phyloP scores from a whole-genome alignment of 768 basidiomycete genomes.

The Rubroboletus satanas region DNA sequence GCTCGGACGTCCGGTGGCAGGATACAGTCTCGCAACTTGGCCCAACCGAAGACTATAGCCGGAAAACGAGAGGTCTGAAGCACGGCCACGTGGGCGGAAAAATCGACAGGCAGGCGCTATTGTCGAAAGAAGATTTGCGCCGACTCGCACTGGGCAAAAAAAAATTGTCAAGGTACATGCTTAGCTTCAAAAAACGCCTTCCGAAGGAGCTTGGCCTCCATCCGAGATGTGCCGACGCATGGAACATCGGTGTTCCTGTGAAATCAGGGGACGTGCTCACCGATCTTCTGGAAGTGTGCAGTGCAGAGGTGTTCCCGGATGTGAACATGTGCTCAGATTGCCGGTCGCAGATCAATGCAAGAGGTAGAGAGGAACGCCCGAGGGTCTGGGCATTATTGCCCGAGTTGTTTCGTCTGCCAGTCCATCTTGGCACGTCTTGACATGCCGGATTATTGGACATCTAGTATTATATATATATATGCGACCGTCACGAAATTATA shows the following conservation, averaged over 20 bases:
- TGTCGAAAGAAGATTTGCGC: slow-evolving; percentile 4
- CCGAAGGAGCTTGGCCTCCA: not conserved
- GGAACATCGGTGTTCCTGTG: not conserved
- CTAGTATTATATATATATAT: not conserved
- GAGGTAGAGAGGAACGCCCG: not conserved
- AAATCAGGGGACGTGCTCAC: not conserved
- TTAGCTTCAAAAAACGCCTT: not conserved
- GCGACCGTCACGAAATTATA: not conserved
- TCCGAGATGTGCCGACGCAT: not conserved
- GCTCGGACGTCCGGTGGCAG: not conserved
- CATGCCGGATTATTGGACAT: no score
- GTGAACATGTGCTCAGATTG: not conserved
- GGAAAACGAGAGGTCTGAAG: not conserved
- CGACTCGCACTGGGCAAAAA: not conserved
- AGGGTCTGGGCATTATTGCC: slow-evolving; percentile 3
- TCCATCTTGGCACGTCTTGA: not conserved
- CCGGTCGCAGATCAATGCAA: not conserved
- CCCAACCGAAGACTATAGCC: not conserved
- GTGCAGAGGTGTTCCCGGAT: not conserved
- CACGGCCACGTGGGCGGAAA: not conserved
- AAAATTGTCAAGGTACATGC: not conserved
- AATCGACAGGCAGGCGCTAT: not conserved
- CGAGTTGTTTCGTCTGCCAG: not conserved
- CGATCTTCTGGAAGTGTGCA: slow-evolving; percentile 1
- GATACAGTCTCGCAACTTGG: not conserved